Percentiles rank a stretch among this genome's conserved stretches.
Conservation (phyloP, 2,329 filamentous ascomycete genomes). For the Aspergillus aculeatus region DNA sequence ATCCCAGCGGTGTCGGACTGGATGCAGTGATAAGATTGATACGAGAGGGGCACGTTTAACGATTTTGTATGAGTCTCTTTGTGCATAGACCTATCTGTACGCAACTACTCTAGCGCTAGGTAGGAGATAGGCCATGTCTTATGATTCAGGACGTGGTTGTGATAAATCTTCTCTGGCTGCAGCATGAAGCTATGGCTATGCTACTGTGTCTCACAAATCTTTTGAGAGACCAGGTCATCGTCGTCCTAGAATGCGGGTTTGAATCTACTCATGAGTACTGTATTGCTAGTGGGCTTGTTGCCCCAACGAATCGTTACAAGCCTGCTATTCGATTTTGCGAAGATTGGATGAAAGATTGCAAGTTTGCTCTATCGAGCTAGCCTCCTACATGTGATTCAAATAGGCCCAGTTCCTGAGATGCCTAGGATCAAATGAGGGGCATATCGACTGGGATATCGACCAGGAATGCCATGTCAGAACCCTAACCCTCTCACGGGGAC, state of each 20-base stretch:
- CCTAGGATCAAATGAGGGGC: not conserved
- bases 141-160: too few species aligned
- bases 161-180: too few species aligned
- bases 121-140: too few species aligned
- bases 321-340: too few species aligned
- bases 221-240: too few species aligned
- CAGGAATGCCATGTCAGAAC: conserved; percentile 14
- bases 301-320: too few species aligned
- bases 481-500: conserved; percentile 1
- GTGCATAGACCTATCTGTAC: not conserved
- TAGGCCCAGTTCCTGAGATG: not conserved
- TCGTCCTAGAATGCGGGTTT: too few species aligned
- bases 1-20: conserved; percentile 22
- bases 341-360: too few species aligned
- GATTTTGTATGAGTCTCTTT: not conserved
- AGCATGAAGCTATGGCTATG: not conserved
- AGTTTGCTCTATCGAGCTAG: too few species aligned
- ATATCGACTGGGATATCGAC: not conserved
- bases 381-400: too few species aligned
- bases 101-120: not conserved
- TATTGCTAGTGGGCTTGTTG: too few species aligned
- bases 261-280: too few species aligned
- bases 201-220: not conserved
- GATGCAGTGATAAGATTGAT: conserved; percentile 10
- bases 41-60: not conserved